Conservation (phyloP, 2,329 filamentous ascomycete genomes). For the Fusarium scirpi region DNA sequence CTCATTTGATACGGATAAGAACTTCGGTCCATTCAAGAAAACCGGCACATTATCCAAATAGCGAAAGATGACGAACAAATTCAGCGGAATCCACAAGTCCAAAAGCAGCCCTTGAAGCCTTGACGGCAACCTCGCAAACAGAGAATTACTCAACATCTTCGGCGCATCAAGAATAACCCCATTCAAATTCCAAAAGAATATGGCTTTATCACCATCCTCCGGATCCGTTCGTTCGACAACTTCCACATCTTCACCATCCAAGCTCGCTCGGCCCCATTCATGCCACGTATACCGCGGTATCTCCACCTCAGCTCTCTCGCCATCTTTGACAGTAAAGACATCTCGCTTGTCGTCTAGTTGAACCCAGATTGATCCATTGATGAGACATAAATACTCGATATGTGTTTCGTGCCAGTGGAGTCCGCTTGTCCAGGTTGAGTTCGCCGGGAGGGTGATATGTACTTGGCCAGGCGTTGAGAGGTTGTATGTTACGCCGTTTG, state of each 20-base stretch:
- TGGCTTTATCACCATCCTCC: conserved; percentile 57
- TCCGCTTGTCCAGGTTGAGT: conserved; percentile 61
- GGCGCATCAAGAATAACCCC: conserved; percentile 52
- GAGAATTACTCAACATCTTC: not conserved
- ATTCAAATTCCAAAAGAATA: conserved; percentile 65
- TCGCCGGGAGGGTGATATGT: conserved; percentile 57
- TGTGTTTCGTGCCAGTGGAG: conserved; percentile 63
- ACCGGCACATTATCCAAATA: conserved; percentile 50
- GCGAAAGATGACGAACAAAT: conserved; percentile 48
- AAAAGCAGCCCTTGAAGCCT: conserved; percentile 34
- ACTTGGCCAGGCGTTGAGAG: conserved; percentile 54
- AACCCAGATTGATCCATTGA: conserved; percentile 53
- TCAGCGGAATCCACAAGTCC: conserved; percentile 48
- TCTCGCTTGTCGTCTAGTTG: conserved; percentile 31
- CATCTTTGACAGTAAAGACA: conserved; percentile 35
- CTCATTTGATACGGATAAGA: rapidly evolving
- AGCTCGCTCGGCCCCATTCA: conserved; percentile 59
- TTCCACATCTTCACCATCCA: conserved; percentile 52
- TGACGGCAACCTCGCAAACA: conserved; percentile 2
- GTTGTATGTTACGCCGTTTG: conserved; percentile 47
- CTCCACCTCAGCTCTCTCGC: conserved; percentile 48
- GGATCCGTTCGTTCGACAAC: conserved; percentile 63
- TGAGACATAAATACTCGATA: conserved; percentile 59
- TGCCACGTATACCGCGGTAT: conserved; percentile 56
- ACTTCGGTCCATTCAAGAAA: conserved; percentile 29